Conservation (phyloP, 2,329 filamentous ascomycete species). For the Claviceps africana region DNA sequence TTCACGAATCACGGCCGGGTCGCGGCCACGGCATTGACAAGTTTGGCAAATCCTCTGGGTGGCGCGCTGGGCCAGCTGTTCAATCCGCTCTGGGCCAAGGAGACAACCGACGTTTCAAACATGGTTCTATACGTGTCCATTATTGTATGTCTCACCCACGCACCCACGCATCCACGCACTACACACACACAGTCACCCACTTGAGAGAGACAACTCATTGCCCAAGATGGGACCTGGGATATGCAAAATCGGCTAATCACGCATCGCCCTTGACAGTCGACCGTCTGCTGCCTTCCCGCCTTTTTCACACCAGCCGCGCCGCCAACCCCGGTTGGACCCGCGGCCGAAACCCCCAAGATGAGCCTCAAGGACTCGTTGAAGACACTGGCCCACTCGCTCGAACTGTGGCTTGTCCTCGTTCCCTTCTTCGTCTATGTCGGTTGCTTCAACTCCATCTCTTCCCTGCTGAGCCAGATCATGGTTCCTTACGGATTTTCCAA, state of each 20-base stretch:
- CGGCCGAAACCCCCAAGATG: constrained; percentile 45
- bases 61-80: constrained; percentile 81
- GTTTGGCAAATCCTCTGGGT: constrained; percentile 78
- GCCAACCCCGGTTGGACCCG: constrained; percentile 62
- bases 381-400: constrained; percentile 41
- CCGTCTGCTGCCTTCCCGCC: constrained; percentile 50
- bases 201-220: neutral
- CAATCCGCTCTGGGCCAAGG: constrained; percentile 59
- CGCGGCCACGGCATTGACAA: constrained; percentile 72
- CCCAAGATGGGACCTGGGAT: no score
- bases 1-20: constrained; percentile 76
- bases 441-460: constrained; percentile 85
- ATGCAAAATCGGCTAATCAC: neutral
- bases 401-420: constrained; percentile 68
- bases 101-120: constrained; percentile 51
- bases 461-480: constrained; percentile 81
- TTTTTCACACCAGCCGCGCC: constrained; percentile 68
- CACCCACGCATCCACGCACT: no score
- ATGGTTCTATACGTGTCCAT: constrained; percentile 79
- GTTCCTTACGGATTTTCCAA: constrained; percentile 73
- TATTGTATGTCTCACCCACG: constrained; percentile 44
- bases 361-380: constrained; percentile 35
- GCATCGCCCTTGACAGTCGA: constrained; percentile 15
- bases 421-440: constrained; percentile 79
- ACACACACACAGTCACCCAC: neutral